A percentile compares a stretch with the other conserved stretches of the same genome.
Evolutionary conservation across 2,329 filamentous ascomycete genomes (phyloP).

Genomic region (Mycosphaerella sp.): DNA sequence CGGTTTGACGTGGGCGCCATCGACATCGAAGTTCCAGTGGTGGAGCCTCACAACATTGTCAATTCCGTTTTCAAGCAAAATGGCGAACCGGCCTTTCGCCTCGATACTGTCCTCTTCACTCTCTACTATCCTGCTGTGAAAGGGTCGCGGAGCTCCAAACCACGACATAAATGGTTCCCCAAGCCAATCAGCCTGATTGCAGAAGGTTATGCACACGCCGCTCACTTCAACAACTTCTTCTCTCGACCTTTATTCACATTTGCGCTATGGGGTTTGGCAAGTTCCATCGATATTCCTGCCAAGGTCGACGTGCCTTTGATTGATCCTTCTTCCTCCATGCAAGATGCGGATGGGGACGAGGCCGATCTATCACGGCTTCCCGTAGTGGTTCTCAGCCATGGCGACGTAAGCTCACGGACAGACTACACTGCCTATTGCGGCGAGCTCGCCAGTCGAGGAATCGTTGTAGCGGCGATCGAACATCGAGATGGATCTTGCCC

Average conservation of each 20-base stretch:
- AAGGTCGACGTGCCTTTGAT: conserved; percentile 33
- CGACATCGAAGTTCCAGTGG: conserved; percentile 34
- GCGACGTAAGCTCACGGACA: conserved; percentile 40
- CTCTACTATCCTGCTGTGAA: conserved; percentile 37
- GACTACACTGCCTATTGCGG: conserved; percentile 41
- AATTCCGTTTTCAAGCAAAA: conserved; percentile 33
- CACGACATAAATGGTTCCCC: conserved; percentile 38
- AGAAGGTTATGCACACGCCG: conserved; percentile 38
- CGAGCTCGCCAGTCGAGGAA: conserved; percentile 39
- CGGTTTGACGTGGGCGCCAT: conserved; percentile 37
- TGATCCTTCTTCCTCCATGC: neutral
- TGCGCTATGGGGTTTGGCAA: conserved; percentile 36
- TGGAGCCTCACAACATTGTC: conserved; percentile 31
- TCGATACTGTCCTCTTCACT: conserved; percentile 38
- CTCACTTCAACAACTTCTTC: conserved; percentile 32
- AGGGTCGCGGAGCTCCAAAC: conserved; percentile 19
- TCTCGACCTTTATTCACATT: conserved; percentile 34
- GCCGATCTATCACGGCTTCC: conserved; percentile 26
- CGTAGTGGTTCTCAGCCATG: conserved; percentile 40
- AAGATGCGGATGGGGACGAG: neutral
- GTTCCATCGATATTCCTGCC: conserved; percentile 37
- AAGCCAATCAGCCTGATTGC: conserved; percentile 38
- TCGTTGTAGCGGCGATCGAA: conserved; percentile 40
- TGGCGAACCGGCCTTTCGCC: conserved; percentile 35
- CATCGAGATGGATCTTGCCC: conserved; percentile 42